These are phyloP conservation scores for Cyathus striatus DNA, from an alignment of 768 basidiomycete genomes.

Conservation along the genomic window DNA sequence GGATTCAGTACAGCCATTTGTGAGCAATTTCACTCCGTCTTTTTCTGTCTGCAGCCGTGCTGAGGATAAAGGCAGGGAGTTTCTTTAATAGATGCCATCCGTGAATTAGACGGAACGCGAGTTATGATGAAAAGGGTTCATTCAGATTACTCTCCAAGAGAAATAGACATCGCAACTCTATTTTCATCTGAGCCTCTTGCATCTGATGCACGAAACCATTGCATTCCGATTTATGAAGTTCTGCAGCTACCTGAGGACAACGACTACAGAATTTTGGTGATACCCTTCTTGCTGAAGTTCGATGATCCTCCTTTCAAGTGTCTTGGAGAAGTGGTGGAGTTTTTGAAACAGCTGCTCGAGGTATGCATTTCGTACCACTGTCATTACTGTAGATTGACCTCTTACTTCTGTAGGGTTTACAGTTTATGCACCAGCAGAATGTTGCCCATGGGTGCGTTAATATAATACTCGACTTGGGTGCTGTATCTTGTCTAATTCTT, in stretches of 20 bases:
- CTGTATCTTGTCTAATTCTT: background rate
- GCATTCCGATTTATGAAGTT: slow-evolving; percentile 22
- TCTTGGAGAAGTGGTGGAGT: slow-evolving; percentile 23
- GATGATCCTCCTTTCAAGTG: slow-evolving; percentile 18
- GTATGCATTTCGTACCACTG: slow-evolving; percentile 10
- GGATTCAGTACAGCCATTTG: background rate
- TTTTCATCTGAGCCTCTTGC: slow-evolving; percentile 10
- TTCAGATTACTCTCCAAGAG: slow-evolving; percentile 12
- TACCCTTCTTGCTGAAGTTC: slow-evolving; percentile 17
- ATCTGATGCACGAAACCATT: slow-evolving; percentile 25
- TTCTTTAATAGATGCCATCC: slow-evolving; percentile 24
- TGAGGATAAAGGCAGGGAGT: background rate
- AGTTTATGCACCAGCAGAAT: slow-evolving; percentile 25
- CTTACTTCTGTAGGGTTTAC: slow-evolving; percentile 24
- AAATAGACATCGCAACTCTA: slow-evolving; percentile 23
- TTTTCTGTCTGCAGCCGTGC: slow-evolving; percentile 3
- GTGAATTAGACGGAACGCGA: slow-evolving; percentile 19
- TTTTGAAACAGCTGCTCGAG: slow-evolving; percentile 20
- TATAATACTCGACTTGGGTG: slow-evolving; percentile 3
- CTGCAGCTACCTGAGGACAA: slow-evolving; percentile 13
- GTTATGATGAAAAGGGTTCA: slow-evolving; percentile 24
- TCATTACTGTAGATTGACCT: too few relatives aligned
- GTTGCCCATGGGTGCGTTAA: slow-evolving; percentile 21
- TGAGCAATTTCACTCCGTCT: background rate
- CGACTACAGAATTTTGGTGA: slow-evolving; percentile 15